Conservation (phyloP, 169 alveolate species). For the Eimeria necatrix region DNA sequence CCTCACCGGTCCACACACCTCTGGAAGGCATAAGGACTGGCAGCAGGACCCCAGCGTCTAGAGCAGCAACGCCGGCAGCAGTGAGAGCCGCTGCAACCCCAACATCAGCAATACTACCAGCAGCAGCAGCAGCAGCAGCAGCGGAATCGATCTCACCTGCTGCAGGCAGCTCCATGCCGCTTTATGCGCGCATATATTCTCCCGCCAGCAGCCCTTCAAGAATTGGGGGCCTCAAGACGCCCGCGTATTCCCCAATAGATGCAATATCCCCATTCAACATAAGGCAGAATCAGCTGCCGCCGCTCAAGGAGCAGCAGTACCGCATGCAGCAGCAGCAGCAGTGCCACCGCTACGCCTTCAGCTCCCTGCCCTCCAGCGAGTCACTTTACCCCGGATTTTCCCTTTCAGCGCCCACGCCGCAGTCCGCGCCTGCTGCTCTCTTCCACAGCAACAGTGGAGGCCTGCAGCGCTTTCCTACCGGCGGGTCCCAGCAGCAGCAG, state of each 20-base stretch:
- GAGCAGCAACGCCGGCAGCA: background rate
- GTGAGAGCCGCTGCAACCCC: background rate
- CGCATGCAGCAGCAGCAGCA: background rate
- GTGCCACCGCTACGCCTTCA: constrained; percentile 24
- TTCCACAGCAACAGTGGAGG: background rate
- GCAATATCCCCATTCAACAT: constrained; percentile 76
- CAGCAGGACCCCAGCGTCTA: background rate
- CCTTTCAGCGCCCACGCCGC: background rate
- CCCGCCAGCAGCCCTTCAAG: constrained; percentile 71
- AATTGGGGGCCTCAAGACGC: background rate
- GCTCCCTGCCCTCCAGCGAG: background rate
- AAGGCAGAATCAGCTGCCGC: constrained; percentile 36
- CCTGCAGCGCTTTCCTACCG: background rate
- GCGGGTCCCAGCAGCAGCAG: constrained; percentile 45
- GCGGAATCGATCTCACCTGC: background rate
- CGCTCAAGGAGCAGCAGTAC: constrained; percentile 52
- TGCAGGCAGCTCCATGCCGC: background rate
- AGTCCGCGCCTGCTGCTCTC: constrained; percentile 28
- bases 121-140: background rate
- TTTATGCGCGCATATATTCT: constrained; percentile 56
- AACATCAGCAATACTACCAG: background rate
- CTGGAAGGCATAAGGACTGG: background rate
- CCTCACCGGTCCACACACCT: constrained; percentile 18
- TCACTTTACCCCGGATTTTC: background rate
- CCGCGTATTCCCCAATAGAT: constrained; percentile 77